Conservation (phyloP, 2,329 filamentous ascomycete genomes). For the Drechslerella coelobrocha region DNA sequence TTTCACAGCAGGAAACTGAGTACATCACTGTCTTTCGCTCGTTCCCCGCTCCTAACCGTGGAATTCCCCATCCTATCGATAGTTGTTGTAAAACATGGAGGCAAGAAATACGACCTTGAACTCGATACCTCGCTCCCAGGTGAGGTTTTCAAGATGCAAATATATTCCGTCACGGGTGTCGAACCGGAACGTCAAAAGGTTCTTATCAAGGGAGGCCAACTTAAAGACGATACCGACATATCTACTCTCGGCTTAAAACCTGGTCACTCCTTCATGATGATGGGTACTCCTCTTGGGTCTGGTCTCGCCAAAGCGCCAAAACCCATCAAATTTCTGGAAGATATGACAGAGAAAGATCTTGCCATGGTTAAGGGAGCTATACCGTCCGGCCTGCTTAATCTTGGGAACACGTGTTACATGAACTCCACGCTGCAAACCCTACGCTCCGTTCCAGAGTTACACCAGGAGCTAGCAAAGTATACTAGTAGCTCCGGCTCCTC, state of each 20-base stretch:
- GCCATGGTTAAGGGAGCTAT: conserved; percentile 82
- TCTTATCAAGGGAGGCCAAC: conserved; percentile 87
- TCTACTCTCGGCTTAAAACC: conserved; percentile 83
- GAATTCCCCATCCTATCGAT: not conserved
- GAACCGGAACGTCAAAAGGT: conserved; percentile 97
- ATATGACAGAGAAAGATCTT: conserved; percentile 94
- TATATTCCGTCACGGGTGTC: conserved; percentile 93
- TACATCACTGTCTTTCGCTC: not conserved
- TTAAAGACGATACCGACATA: conserved; percentile 93
- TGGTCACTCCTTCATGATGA: conserved; percentile 90
- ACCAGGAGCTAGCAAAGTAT: conserved; percentile 75
- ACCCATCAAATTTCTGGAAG: conserved; percentile 86
- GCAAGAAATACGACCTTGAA: conserved; percentile 93
- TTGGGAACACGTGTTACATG: conserved; percentile 98
- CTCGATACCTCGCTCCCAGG: conserved; percentile 83
- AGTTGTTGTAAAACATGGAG: conserved; percentile 94
- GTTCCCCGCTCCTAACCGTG: conserved; percentile 6
- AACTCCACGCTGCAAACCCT: conserved; percentile 96
- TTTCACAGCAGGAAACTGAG: not conserved
- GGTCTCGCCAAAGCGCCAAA: conserved; percentile 74
- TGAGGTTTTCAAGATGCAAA: conserved; percentile 92
- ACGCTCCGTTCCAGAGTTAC: conserved; percentile 86
- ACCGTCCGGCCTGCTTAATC: conserved; percentile 85
- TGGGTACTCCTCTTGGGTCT: conserved; percentile 80
- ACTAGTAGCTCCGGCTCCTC: conserved; percentile 54